Evolutionary conservation across 192 early-diverging fungal genomes (phyloP).

Genomic region (Coemansia sp.): DNA sequence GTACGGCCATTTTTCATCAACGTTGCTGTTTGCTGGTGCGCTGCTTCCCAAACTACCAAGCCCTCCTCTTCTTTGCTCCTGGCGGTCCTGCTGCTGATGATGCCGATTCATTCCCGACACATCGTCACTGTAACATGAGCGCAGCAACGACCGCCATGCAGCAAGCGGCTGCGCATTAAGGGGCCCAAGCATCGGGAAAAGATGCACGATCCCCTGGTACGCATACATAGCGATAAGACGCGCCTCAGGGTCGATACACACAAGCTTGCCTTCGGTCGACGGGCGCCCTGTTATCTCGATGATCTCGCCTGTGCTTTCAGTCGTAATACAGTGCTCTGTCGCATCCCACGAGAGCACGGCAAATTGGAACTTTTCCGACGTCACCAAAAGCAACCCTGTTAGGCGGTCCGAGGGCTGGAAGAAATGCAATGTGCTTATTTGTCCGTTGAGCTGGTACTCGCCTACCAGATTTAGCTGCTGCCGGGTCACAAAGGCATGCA

Average conservation of each 20-base stretch:
- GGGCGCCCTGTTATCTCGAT: constrained; percentile 59
- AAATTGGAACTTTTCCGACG: constrained; percentile 68
- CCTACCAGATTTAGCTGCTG: constrained; percentile 54
- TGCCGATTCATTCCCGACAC: not conserved
- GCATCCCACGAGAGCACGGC: constrained; percentile 70
- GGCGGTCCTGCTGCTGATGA: not conserved
- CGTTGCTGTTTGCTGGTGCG: not conserved
- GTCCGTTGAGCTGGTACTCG: constrained; percentile 69
- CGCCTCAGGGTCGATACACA: constrained; percentile 59
- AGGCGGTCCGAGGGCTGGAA: constrained; percentile 32
- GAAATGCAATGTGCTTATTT: constrained; percentile 58
- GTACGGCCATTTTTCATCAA: constrained; percentile 24
- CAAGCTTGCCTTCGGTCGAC: constrained; percentile 56
- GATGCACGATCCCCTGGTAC: constrained; percentile 70
- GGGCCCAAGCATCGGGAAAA: constrained; percentile 57
- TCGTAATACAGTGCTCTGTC: constrained; percentile 48
- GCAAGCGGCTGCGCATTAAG: not conserved
- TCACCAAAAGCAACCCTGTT: constrained; percentile 68
- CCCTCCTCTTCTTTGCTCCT: not conserved
- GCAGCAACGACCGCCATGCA: constrained; percentile 12
- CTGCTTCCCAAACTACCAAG: not conserved
- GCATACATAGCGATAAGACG: constrained; percentile 60
- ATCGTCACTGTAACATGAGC: not conserved
- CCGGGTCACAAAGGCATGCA: constrained; percentile 18
- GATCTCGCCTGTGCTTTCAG: constrained; percentile 67